Percentiles rank a stretch among this genome's conserved stretches.
Conservation (phyloP, 257 asterid genomes). For the Leonotis leonurus region DNA sequence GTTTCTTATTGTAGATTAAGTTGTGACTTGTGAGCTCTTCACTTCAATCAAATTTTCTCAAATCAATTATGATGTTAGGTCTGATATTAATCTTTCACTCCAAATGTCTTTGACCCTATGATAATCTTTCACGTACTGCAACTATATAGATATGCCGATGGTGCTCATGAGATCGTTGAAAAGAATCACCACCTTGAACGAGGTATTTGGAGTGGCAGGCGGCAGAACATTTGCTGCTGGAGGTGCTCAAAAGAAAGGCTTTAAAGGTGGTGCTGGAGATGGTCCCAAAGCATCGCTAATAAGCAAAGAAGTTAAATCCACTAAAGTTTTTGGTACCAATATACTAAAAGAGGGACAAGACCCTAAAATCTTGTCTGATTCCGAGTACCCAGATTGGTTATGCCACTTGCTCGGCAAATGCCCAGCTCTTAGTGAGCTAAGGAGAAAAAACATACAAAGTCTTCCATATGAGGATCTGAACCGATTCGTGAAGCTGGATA, state of each 20-base stretch:
- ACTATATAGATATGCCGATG: conserved; percentile 43
- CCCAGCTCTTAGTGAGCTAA: conserved; percentile 78
- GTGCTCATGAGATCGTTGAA: conserved; percentile 33
- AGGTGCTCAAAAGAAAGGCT: conserved; percentile 76
- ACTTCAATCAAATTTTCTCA: not conserved
- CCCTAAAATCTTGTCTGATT: conserved; percentile 74
- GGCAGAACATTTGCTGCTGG: conserved; percentile 75
- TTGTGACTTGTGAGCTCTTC: not conserved
- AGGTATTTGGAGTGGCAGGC: conserved; percentile 32
- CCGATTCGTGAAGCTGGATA: conserved; percentile 89
- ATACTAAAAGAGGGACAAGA: conserved; percentile 82
- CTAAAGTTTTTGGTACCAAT: conserved; percentile 73
- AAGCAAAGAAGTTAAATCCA: conserved; percentile 91
- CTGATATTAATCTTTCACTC: not conserved
- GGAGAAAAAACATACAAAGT: conserved; percentile 47
- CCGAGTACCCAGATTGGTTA: conserved; percentile 90
- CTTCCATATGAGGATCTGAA: conserved; percentile 76
- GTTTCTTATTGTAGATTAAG: not conserved
- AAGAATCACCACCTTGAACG: conserved; percentile 33
- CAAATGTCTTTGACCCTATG: too few species aligned
- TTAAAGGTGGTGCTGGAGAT: conserved; percentile 71
- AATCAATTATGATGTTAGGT: not conserved
- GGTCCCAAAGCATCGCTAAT: conserved; percentile 65
- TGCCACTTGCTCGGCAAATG: conserved; percentile 73
- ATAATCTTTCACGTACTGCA: too few species aligned